Percentiles rank a stretch among this genome's conserved stretches.
phyloP scores from a whole-genome alignment of 2,329 filamentous ascomycete genomes.

The Whalleya microplaca region DNA sequence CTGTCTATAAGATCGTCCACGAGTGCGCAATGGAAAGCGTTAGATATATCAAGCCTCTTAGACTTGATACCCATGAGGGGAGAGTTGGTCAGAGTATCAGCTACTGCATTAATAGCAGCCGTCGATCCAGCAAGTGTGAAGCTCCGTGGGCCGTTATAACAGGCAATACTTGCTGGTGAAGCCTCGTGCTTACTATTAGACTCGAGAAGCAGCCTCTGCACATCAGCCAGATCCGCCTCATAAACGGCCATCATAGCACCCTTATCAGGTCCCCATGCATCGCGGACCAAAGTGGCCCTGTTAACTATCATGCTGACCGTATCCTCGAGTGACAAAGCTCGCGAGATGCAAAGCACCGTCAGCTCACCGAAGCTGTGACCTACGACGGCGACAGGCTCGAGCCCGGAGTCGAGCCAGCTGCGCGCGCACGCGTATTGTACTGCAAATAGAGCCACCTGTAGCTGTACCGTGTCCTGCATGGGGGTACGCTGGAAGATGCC shows the following conservation, averaged over 20 bases:
- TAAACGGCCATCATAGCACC: conserved; percentile 1
- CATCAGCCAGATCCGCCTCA: too few species aligned
- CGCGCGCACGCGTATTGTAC: conserved; percentile 42
- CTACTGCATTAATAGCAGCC: too few species aligned
- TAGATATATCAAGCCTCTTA: background rate
- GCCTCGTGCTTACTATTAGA: too few species aligned
- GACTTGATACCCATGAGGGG: too few species aligned
- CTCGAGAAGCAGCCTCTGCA: too few species aligned
- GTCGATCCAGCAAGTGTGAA: too few species aligned
- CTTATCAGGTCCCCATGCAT: conserved; percentile 1
- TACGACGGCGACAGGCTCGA: conserved; percentile 33
- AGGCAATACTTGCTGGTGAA: too few species aligned
- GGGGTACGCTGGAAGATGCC: conserved; percentile 36
- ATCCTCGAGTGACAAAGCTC: conserved; percentile 35
- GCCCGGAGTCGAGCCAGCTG: conserved; percentile 42
- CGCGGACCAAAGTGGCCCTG: background rate
- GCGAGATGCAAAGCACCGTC: conserved; percentile 42
- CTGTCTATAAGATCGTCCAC: background rate
- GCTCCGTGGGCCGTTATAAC: too few species aligned
- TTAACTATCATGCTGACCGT: conserved; percentile 9
- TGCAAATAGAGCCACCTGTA: conserved; percentile 46
- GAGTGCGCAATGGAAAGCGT: conserved; percentile 1
- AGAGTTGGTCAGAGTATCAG: too few species aligned
- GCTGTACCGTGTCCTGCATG: conserved; percentile 27
- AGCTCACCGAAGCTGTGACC: conserved; percentile 49